These are phyloP conservation scores for Leccinum pellstonianum DNA, from an alignment of 768 basidiomycete genomes.

Conservation along the genomic window DNA sequence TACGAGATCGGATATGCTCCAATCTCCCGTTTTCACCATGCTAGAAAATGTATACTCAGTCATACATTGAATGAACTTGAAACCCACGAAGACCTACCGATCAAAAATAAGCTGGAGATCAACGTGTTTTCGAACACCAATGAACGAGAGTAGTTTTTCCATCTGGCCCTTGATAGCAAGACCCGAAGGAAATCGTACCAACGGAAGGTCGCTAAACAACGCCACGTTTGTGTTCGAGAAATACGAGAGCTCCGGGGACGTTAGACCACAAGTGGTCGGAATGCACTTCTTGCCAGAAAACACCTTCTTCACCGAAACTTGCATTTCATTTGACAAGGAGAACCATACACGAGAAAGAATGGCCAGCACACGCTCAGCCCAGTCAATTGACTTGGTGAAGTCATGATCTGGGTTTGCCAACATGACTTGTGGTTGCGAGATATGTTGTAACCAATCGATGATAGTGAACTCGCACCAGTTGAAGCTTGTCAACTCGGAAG, in stretches of 20 bases:
- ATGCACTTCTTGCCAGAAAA: slow-evolving; percentile 48
- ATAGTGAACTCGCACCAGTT: slow-evolving; percentile 79
- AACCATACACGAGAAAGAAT: slow-evolving; percentile 74
- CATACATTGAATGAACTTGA: neutral
- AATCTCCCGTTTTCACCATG: slow-evolving; percentile 87
- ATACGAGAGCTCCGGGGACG: slow-evolving; percentile 69
- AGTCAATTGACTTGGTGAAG: slow-evolving; percentile 60
- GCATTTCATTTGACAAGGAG: slow-evolving; percentile 49
- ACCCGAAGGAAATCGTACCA: slow-evolving; percentile 70
- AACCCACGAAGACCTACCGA: slow-evolving; percentile 45
- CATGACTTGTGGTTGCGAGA: slow-evolving; percentile 48
- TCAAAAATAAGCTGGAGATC: slow-evolving; percentile 93
- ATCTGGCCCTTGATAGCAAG: slow-evolving; percentile 60
- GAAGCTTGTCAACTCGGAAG: slow-evolving; percentile 56
- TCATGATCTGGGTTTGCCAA: slow-evolving; percentile 52
- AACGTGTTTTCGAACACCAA: slow-evolving; percentile 90
- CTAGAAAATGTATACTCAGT: slow-evolving; percentile 35
- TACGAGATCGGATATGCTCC: slow-evolving; percentile 82
- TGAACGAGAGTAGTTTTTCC: slow-evolving; percentile 65
- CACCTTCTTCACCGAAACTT: slow-evolving; percentile 41
- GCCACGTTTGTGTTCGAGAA: slow-evolving; percentile 79
- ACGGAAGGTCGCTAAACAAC: slow-evolving; percentile 79
- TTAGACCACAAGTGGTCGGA: slow-evolving; percentile 55
- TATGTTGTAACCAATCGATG: slow-evolving; percentile 69
- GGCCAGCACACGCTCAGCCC: slow-evolving; percentile 78